A percentile compares a stretch with the other conserved stretches of the same genome.
Conservation (phyloP, 176 grass and related monocot species). For the Triticum turgidum region DNA sequence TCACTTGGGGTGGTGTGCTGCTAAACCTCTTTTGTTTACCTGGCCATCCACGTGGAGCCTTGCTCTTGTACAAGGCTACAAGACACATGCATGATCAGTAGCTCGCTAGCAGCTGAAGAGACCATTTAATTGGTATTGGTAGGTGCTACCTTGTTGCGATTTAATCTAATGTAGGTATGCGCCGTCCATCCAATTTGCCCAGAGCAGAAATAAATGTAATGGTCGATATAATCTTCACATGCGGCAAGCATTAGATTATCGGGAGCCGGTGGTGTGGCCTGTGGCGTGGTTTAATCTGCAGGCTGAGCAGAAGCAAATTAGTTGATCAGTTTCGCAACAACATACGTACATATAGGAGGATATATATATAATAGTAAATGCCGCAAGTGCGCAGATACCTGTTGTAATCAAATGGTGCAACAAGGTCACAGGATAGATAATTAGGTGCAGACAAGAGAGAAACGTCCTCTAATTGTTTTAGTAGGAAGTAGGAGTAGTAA, state of each 20-base stretch:
- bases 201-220: neutral
- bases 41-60: constrained; percentile 35
- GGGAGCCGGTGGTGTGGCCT: neutral
- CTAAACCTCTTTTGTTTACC: neutral
- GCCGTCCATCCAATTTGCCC: constrained; percentile 31
- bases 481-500: no score
- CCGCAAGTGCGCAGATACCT: neutral
- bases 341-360: neutral
- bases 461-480: neutral
- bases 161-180: neutral
- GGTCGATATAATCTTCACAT: neutral
- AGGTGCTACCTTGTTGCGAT: neutral
- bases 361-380: neutral
- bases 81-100: constrained; percentile 20
- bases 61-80: neutral
- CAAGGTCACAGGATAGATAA: neutral
- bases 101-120: neutral
- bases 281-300: neutral
- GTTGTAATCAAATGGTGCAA: neutral
- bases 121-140: neutral
- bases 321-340: neutral
- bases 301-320: constrained; percentile 1
- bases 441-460: neutral
- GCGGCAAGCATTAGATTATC: neutral
- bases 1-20: neutral